Base-by-base conservation (phyloP, 1,284 basidiomycete species). In the Ceratobasidium papillatum region DNA sequence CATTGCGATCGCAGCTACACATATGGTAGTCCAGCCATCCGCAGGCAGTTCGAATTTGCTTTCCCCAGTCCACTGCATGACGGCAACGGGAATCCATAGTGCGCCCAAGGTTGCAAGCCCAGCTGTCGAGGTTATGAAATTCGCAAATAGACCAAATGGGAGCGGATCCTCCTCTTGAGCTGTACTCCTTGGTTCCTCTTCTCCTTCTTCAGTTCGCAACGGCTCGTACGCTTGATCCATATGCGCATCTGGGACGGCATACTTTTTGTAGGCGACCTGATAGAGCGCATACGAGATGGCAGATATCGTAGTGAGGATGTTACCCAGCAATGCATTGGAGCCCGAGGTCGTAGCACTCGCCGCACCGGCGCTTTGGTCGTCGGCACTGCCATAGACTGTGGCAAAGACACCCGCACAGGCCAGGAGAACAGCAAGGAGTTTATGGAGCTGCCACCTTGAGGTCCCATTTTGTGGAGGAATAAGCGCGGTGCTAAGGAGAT, bases 251-350 rank as follows among this genome's bases (percentile, higher is more conserved):
- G 93, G 83, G 1, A 91, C 88, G 19, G 88, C 88, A 78, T 92
- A 89, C 79, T 86, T 88, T 84, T 94, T 95, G 87, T 95, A 95
- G 69, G 92, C 81, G 52, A 94, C 93, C 84, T 82, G 91, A 78
- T 94, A 94, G 4, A 92, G 81, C 3, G 87, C 91, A 79, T 91
- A 93, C 1, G 83, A 81, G 63, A 94, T 78, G 8, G 92, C 91
- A 0, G 91, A 92, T 19, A 88, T 77, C 32, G 94, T 85, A 0
- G 91, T 92, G 73, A 95, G 80, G 22, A 91, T 78, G 79, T 94
- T 89, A 27, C 94, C 94, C n/a, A 91, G 62, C n/a, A 94, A 82
- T n/a, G 91, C 88, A 0, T 86, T 84, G 0, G 85, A 82, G 12
- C 84, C 84, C 76, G 80, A 82, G 62, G 78, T 68, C 8, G 77